These are phyloP conservation scores for Pholiota conissans DNA, from an alignment of 768 basidiomycete species.

Conservation along the genomic window DNA sequence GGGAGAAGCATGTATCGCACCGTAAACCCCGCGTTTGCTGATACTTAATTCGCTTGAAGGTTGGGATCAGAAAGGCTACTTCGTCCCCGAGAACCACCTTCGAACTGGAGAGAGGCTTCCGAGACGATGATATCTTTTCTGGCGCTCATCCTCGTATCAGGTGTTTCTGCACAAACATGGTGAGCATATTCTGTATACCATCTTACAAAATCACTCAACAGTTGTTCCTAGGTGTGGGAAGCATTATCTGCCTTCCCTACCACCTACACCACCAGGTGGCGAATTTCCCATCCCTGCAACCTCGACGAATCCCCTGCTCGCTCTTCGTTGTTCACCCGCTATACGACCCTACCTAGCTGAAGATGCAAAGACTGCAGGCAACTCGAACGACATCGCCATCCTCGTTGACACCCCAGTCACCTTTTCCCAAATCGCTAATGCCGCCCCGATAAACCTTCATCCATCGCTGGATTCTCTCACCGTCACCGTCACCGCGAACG, in stretches of 20 bases:
- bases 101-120: not conserved
- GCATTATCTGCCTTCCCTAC: slow-evolving; percentile 47
- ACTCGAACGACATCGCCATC: slow-evolving; percentile 36
- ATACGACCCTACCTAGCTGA: slow-evolving; percentile 61
- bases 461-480: slow-evolving; percentile 27
- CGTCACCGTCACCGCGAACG: slow-evolving; percentile 48
- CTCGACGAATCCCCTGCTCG: slow-evolving; percentile 42
- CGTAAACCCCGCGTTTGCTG: not conserved
- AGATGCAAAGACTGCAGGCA: slow-evolving; percentile 32
- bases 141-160: not conserved
- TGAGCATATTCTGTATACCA: not conserved
- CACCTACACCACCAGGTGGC: slow-evolving; percentile 43
- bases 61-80: not conserved
- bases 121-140: not conserved
- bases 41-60: not conserved
- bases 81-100: not conserved
- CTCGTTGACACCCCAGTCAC: slow-evolving; percentile 55
- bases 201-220: not conserved
- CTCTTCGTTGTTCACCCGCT: slow-evolving; percentile 58
- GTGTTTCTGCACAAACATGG: slow-evolving; percentile 20
- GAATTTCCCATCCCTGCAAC: slow-evolving; percentile 14
- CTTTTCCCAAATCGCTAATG: slow-evolving; percentile 45
- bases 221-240: slow-evolving; percentile 50
- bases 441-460: slow-evolving; percentile 37
- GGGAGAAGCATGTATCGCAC: not conserved